Evolutionary conservation across 768 basidiomycete species (phyloP), one percentile per base, ranked within the genome.

Genomic region (Tylopilus rubrobrunneus): DNA sequence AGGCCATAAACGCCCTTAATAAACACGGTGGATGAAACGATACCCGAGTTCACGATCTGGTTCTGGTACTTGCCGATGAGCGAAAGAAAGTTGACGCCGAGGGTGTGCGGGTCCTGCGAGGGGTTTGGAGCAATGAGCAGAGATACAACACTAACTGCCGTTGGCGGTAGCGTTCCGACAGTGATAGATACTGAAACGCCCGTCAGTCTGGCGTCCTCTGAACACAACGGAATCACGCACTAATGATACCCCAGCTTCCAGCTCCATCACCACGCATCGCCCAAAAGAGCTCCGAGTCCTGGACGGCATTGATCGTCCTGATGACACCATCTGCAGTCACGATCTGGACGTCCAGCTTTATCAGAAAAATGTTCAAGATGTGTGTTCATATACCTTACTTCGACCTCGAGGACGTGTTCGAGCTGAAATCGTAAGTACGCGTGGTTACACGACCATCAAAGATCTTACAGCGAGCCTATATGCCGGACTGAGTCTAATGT

Each of bases 231-330:
- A 42, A 4, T 5, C 12, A 63, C 62, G 3, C 23, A 63, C 62
- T 72, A 23, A 80, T 68, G 41, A 81, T 70, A 23, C 76, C 80
- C 57, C 67, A 81, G 10, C 73, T 80, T 14, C 78, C 75, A 1
- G 77, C 79, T 4, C 80, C 80, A 5, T 75, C 78, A 0, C 80
- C 80, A 39, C 81, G 70, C 23, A 82, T 58, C 0, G 81, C 82
- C 76, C 78, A 82, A 62, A 78, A 82, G 0, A 83, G 68, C 48
- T 81, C 77, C 7, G 67, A 15, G 58, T 80, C 69, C 44, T 71
- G 66, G 53, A 67, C 66, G 0, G 63, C 57, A 58, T 80, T 82
- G 33, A 71, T 74, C 2, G 58, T 71, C 43, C 75, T 62, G 34
- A 71, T 55, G 1, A 65, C 52, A 8, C 78, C 79, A 43, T 70